phyloP scores from a whole-genome alignment of 2,329 filamentous ascomycete genomes.

The Paracorniculantispora psalliotae region DNA sequence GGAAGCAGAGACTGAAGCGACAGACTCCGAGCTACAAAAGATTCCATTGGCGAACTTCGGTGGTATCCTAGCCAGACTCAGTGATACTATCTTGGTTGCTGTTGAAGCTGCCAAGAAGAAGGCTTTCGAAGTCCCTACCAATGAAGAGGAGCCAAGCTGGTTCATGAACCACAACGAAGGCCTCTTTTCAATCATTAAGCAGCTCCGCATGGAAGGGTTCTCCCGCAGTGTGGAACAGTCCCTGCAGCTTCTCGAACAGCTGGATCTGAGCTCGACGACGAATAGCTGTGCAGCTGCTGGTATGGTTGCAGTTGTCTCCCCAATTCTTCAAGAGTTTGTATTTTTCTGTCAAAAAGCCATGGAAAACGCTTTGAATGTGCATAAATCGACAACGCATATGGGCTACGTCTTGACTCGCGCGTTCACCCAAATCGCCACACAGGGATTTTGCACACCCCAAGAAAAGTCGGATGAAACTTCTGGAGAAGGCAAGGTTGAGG shows the following conservation, averaged over 20 bases:
- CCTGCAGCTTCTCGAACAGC: conserved; percentile 30
- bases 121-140: conserved; percentile 35
- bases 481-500: conserved; percentile 75
- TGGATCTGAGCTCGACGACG: conserved; percentile 26
- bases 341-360: conserved; percentile 56
- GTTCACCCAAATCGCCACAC: conserved; percentile 71
- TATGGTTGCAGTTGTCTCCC: conserved; percentile 38
- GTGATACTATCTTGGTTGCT: conserved; percentile 72
- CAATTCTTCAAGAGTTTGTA: conserved; percentile 71
- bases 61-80: conserved; percentile 55
- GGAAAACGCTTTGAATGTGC: conserved; percentile 55
- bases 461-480: conserved; percentile 71
- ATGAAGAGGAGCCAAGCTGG: conserved; percentile 33
- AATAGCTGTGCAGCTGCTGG: conserved; percentile 27
- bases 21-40: conserved; percentile 12
- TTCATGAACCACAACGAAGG: conserved; percentile 41
- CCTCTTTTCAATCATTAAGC: conserved; percentile 48
- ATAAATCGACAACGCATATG: conserved; percentile 68
- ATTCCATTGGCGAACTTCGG: conserved; percentile 44
- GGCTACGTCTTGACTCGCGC: conserved; percentile 69
- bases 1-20: conserved; percentile 23
- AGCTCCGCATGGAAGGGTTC: conserved; percentile 56
- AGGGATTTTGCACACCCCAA: conserved; percentile 87
- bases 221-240: conserved; percentile 35
- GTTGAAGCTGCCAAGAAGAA: conserved; percentile 66